Conservation (phyloP, 305 asterid species). For the Solanum aculeatissimum region DNA sequence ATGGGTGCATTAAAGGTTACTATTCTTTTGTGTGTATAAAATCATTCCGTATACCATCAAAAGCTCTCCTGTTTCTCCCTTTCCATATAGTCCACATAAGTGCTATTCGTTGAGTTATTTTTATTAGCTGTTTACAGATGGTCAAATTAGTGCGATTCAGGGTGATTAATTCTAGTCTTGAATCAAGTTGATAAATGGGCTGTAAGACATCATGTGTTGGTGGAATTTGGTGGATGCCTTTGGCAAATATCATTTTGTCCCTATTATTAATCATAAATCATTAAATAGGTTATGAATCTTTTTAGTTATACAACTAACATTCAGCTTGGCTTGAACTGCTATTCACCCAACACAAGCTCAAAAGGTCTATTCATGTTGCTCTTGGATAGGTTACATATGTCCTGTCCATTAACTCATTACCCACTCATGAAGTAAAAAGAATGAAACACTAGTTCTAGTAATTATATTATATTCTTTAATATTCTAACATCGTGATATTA, state of each 20-base stretch:
- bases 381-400: background rate
- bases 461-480: background rate
- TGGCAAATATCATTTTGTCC: background rate
- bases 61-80: background rate
- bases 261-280: background rate
- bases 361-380: background rate
- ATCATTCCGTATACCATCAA: background rate
- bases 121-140: background rate
- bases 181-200: background rate
- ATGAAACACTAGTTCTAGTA: background rate
- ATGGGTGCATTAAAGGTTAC: background rate
- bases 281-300: background rate
- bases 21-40: background rate
- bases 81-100: background rate
- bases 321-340: background rate
- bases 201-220: background rate
- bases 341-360: background rate
- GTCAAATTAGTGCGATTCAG: background rate
- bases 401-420: background rate
- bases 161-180: background rate
- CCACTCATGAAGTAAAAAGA: background rate
- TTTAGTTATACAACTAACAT: background rate
- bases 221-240: background rate
- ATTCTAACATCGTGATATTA: no score
- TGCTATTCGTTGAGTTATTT: background rate